Evolutionary conservation across 2,329 filamentous ascomycete species (phyloP).

Genomic region (Nemania abortiva): DNA sequence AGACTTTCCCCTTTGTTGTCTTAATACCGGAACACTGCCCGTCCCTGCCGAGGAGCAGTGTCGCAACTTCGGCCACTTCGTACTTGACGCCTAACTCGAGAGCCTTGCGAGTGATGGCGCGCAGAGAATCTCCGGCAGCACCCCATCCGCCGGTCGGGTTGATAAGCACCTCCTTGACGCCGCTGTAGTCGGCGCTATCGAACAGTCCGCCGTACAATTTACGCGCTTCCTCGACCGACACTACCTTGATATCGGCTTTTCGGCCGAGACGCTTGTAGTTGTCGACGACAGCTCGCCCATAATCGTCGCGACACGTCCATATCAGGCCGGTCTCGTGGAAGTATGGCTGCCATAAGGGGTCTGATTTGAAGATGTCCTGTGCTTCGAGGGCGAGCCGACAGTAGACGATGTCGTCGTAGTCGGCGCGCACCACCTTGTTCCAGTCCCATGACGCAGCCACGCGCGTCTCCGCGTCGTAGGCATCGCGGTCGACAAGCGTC

Average conservation of each 20-base stretch:
- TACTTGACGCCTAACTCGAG: constrained; percentile 65
- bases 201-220: constrained; percentile 64
- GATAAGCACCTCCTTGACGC: constrained; percentile 64
- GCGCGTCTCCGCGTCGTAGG: constrained; percentile 59
- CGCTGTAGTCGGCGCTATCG: constrained; percentile 65
- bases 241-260: constrained; percentile 54
- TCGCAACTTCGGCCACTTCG: constrained; percentile 59
- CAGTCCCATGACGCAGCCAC: constrained; percentile 77
- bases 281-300: constrained; percentile 53
- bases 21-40: constrained; percentile 56
- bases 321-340: constrained; percentile 40
- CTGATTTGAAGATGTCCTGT: constrained; percentile 64
- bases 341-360: constrained; percentile 57
- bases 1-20: constrained; percentile 54
- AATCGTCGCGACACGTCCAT: constrained; percentile 50
- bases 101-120: constrained; percentile 60
- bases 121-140: constrained; percentile 64
- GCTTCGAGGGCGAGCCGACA: constrained; percentile 74
- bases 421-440: constrained; percentile 79
- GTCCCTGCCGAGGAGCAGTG: constrained; percentile 54
- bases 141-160: constrained; percentile 69
- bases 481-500: constrained; percentile 69
- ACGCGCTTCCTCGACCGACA: constrained; percentile 62
- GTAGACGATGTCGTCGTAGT: constrained; percentile 75
- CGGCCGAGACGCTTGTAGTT: constrained; percentile 48